Base-by-base conservation (phyloP, 2,329 filamentous ascomycete genomes). In the Stagonosporopsis cucurbitacearum region DNA sequence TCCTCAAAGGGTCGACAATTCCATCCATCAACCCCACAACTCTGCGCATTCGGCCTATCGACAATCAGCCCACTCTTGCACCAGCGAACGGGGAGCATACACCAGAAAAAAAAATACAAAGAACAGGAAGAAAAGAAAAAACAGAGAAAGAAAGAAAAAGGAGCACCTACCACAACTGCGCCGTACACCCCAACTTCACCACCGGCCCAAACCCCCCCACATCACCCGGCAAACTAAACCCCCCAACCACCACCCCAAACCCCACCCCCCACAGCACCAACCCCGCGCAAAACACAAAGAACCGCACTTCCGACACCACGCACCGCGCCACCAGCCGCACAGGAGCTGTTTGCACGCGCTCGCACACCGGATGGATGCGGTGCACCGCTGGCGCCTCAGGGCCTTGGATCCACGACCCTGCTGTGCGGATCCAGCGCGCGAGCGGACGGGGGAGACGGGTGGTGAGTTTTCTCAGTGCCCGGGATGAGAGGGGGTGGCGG, bases 161-260 rank as follows among this genome's bases (percentile, higher is more conserved):
- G 3, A 22, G 6, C 41, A 54, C 68, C 12, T 79, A 82, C 89
- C 90, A 95, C 69, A 90, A 89, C 7, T 85, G 82, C 43, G 82
- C 80, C 15, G 83, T 83, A 72, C 91, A 95, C 13, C 84, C 80
- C 48, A 94, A 83, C 56, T 82, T 80, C 42, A 82, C 80, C 0
- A 90, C 89, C 42, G 78, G 79, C n/a, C 89, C 89, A 78, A 87
- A 90, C 39, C 84, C 87, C n/a, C 81, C 82, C 47, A 93, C 82
- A 60, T 89, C 84, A 22, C 81, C 67, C 1, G 79, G 75, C 45
- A 79, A 75, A 15, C 84, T 81, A 46, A 86, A 86, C 51, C 83
- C 79, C 62, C 86, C 84, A 73, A 90, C 83, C 30, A 93, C 82
- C 25, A 91, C 72, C 22, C 84, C 82, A 71, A 93, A 93, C 1